Conservation (phyloP, 2,329 filamentous ascomycete genomes). For the Penicillium sp. region DNA sequence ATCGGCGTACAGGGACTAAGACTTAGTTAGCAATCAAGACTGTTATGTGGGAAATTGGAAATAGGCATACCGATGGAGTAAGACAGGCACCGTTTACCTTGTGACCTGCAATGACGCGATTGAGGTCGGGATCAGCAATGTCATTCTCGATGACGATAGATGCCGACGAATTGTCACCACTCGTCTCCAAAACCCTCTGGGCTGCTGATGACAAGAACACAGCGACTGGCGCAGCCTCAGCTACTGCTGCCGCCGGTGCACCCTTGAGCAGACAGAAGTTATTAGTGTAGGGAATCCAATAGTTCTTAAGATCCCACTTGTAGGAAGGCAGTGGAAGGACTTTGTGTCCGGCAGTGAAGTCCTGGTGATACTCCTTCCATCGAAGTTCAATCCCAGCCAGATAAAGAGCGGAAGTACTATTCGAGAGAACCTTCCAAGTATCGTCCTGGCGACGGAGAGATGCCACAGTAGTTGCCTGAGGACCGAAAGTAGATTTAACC, state of each 20-base stretch:
- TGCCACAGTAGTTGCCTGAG: conserved; percentile 51
- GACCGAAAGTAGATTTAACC: conserved; percentile 56
- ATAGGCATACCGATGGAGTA: conserved; percentile 28
- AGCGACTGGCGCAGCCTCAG: conserved; percentile 16
- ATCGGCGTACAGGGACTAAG: conserved; percentile 35
- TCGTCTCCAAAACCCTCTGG: conserved; percentile 30
- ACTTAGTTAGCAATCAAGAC: neutral
- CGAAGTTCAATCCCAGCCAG: conserved; percentile 37
- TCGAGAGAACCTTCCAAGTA: conserved; percentile 41
- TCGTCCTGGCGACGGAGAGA: conserved; percentile 44
- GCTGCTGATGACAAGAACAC: conserved; percentile 29
- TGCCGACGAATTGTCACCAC: conserved; percentile 19
- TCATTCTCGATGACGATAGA: conserved; percentile 37
- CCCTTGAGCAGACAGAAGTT: conserved; percentile 35
- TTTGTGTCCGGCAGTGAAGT: conserved; percentile 31
- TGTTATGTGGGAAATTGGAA: neutral
- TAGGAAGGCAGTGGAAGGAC: conserved; percentile 38
- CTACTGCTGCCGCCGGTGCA: conserved; percentile 20
- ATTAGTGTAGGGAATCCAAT: conserved; percentile 37
- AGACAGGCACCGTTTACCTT: conserved; percentile 36
- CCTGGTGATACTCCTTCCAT: conserved; percentile 45
- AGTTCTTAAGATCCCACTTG: conserved; percentile 40
- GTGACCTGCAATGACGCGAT: conserved; percentile 36
- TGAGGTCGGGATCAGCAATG: conserved; percentile 32
- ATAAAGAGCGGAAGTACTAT: conserved; percentile 35